These are phyloP conservation scores for Berberis thunbergii DNA, from an alignment of 164 flowering plant species.

Conservation along the genomic window DNA sequence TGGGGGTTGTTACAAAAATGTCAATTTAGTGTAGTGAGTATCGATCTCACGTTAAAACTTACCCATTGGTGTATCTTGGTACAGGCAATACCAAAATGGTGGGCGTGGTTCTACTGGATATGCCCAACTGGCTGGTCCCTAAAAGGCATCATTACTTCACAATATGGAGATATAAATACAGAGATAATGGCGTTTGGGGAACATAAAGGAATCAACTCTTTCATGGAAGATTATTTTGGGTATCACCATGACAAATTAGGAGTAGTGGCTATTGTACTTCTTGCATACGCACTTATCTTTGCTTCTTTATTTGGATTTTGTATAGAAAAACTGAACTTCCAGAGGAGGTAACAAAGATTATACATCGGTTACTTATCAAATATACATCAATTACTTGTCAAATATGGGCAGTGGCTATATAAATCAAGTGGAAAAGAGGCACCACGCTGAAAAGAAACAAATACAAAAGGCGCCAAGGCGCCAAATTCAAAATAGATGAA, in stretches of 20 bases:
- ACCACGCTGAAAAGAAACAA: too few relatives aligned
- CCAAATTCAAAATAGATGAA: too few relatives aligned
- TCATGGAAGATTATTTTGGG: neutral
- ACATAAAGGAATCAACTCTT: conserved; percentile 1
- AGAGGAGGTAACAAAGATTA: conserved; percentile 1
- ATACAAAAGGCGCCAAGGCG: too few relatives aligned
- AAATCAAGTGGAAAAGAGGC: too few relatives aligned
- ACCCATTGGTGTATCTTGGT: neutral
- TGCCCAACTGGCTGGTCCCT: conserved; percentile 1
- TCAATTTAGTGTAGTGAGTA: too few relatives aligned
- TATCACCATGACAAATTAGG: neutral
- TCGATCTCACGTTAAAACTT: neutral
- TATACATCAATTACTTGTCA: too few relatives aligned
- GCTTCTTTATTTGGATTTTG: conserved; percentile 1
- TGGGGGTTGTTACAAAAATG: too few relatives aligned
- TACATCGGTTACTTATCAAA: neutral
- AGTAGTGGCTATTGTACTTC: conserved; percentile 2
- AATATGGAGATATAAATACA: conserved; percentile 4
- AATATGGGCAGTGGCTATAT: too few relatives aligned
- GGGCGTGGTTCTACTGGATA: conserved; percentile 1
- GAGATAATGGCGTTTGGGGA: neutral
- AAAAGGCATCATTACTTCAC: conserved; percentile 3
- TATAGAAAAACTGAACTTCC: neutral
- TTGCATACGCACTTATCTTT: neutral
- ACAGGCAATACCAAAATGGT: conserved; percentile 4